Evolutionary conservation across 140 eudicot species (phyloP), one percentile per base, ranked within the genome.

Genomic region (Flaveria floridana): DNA sequence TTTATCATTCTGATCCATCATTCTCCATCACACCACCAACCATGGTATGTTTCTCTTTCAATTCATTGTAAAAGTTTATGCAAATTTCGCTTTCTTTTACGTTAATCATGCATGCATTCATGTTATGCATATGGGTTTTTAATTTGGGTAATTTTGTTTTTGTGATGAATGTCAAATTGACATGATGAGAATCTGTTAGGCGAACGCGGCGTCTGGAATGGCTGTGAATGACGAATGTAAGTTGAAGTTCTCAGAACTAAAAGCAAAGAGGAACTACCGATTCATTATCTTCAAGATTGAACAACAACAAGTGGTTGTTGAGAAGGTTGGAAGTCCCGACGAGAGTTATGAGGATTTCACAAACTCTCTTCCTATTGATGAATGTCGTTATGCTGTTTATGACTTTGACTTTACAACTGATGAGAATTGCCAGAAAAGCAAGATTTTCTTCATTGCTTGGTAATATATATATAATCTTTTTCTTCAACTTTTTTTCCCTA

Each of bases 391-490:
- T 46, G 95, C 96, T 37, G 95, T 93, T 76, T 93, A 44, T 65
- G 97, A 92, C 81, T 89, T 92, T 69, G 98, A 92, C 78, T 92
- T 92, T 82, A 89, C 73, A 61, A 92, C 96, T 0, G 89, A 82
- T 47, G 98, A 93, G 79, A 93, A 87, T 52, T 83, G 88, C 83
- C 98, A 92, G 81, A 93, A 93, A 82, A 93, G 97, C 96, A 93
- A 93, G 88, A 93, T 93, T 64, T 85, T 89, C 93, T 93, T 93
- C 76, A 81, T 93, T 26, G 98, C 98, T 6, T 93, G 98, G 98
- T 90, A 82, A 73, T 53, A 48, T 53, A 48, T 10, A 30, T 16
- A 3, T 4, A 23, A 20, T 30, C 7, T 37, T 34, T 44, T 30
- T 34, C 1, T 44, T 56, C 69, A 5, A 3, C 25, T 16, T 66